Evolutionary conservation across 148 eudicot species (phyloP), one percentile per base, ranked within the genome.

Genomic region (Limonium bicolor): DNA sequence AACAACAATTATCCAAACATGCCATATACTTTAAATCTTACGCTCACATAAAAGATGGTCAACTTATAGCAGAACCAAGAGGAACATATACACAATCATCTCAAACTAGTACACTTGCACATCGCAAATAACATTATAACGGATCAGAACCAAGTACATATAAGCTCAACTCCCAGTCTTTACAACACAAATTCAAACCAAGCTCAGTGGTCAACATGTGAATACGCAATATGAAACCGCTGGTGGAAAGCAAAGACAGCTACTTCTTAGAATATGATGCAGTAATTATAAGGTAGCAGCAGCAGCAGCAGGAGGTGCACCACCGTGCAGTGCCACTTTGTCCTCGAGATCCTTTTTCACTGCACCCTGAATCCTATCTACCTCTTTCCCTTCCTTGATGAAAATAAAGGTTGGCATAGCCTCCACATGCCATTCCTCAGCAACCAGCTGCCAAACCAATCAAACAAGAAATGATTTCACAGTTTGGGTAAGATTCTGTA

Each of bases 381-480:
- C 34, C 34, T 48, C 54, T 29, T 60, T 46, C 2, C 92, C 95
- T 0, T 75, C 65, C 46, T 86, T 86, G 14, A 81, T 10, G 50
- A 74, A 66, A 28, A 81, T 29, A 39, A 86, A 80, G 4, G 92
- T 69, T 2, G 92, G 95, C 86, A 81, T 70, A 17, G 81, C 74
- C 29, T 69, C 61, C 6, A 86, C 64, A 0, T 23, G 19, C 47
- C 37, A 70, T 8, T 72, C 68, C 58, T 48, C 29, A 44, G 83
- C 71, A 38, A 81, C 63, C 6, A 45, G 7, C 92, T 86, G 66
- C 65, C n/a, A n/a, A 22, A 7, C 9, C 5, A 30, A 5, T 7
- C 30, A 31, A 41, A 21, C 2, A 25, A 26, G 37, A 34, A 34
- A 34, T 7, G 12, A 20, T 18, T 39, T 39, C 19, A 25, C n/a